Conservation (phyloP, 495 filamentous ascomycete species). For the Clohesyomyces aquaticus region DNA sequence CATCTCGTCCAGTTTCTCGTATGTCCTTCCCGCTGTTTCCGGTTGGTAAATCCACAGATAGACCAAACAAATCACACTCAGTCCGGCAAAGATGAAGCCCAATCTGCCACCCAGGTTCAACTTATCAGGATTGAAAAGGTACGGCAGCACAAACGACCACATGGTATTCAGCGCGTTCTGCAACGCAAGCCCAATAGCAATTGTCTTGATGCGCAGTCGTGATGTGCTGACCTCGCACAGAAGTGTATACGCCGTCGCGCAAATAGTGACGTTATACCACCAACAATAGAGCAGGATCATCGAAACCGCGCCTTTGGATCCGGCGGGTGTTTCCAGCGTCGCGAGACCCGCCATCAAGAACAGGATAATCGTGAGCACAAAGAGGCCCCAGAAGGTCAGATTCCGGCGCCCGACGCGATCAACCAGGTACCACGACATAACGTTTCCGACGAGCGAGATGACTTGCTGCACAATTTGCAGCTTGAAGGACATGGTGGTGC, state of each 20-base stretch:
- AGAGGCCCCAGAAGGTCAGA: conserved; percentile 56
- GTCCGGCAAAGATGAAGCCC: conserved; percentile 67
- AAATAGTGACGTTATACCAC: conserved; percentile 50
- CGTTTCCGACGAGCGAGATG: conserved; percentile 49
- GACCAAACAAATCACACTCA: conserved; percentile 49
- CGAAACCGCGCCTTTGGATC: conserved; percentile 50
- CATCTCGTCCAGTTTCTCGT: conserved; percentile 58
- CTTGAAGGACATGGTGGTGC: conserved; percentile 39
- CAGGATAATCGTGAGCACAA: conserved; percentile 52
- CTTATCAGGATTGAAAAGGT: conserved; percentile 67
- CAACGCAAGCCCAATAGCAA: conserved; percentile 61
- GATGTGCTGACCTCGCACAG: conserved; percentile 62
- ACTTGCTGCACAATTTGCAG: conserved; percentile 47
- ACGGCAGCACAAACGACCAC: conserved; percentile 61
- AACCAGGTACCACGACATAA: conserved; percentile 58
- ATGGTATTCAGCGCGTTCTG: conserved; percentile 61
- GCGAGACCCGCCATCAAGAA: conserved; percentile 62
- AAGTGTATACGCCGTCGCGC: conserved; percentile 64
- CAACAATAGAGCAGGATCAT: conserved; percentile 8
- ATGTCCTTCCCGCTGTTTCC: conserved; percentile 45
- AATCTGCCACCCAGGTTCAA: conserved; percentile 66
- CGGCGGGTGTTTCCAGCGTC: conserved; percentile 56
- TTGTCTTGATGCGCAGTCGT: conserved; percentile 62
- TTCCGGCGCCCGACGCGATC: conserved; percentile 56
- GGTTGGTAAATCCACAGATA: conserved; percentile 60